Percentiles rank a stretch among this genome's conserved stretches.
Evolutionary conservation across 495 filamentous ascomycete genomes (phyloP).

Genomic region (Terfezia claveryi): DNA sequence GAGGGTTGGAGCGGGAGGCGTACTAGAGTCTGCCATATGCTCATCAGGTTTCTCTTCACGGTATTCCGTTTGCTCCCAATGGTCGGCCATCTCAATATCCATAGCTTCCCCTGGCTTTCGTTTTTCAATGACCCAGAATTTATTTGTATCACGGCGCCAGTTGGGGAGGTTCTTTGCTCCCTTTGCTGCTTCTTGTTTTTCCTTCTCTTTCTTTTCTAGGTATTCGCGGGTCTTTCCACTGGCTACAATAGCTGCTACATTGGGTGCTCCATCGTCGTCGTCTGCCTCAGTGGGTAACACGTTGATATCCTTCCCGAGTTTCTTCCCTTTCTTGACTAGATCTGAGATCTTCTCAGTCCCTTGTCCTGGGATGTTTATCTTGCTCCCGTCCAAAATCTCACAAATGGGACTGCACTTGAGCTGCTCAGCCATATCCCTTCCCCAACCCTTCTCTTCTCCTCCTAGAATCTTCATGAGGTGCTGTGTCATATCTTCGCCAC

Average conservation of each 20-base stretch:
- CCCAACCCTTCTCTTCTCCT: constrained; percentile 39
- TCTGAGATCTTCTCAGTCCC: constrained; percentile 22
- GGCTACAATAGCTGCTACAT: constrained; percentile 81
- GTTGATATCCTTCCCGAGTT: constrained; percentile 13
- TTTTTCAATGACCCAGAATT: constrained; percentile 64
- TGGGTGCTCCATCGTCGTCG: constrained; percentile 63
- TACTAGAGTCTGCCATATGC: background rate
- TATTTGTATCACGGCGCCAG: constrained; percentile 48
- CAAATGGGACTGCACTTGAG: constrained; percentile 74
- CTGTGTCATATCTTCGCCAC: constrained; percentile 76
- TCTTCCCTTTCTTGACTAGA: constrained; percentile 19
- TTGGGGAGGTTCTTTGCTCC: constrained; percentile 42
- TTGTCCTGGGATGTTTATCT: constrained; percentile 11
- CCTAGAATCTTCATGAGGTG: constrained; percentile 43
- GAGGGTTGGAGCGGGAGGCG: background rate
- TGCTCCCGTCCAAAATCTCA: constrained; percentile 44
- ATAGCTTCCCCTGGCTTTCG: constrained; percentile 23
- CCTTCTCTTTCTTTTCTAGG: constrained; percentile 72
- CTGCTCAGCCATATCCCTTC: constrained; percentile 79
- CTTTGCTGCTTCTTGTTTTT: constrained; percentile 47
- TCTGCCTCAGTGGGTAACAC: constrained; percentile 22
- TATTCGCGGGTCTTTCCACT: constrained; percentile 85
- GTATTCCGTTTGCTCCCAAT: background rate
- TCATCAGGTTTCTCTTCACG: background rate
- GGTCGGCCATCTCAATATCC: constrained; percentile 13